phyloP scores from a whole-genome alignment of 2,329 filamentous ascomycete genomes.

The Stagonosporopsis tanaceti region DNA sequence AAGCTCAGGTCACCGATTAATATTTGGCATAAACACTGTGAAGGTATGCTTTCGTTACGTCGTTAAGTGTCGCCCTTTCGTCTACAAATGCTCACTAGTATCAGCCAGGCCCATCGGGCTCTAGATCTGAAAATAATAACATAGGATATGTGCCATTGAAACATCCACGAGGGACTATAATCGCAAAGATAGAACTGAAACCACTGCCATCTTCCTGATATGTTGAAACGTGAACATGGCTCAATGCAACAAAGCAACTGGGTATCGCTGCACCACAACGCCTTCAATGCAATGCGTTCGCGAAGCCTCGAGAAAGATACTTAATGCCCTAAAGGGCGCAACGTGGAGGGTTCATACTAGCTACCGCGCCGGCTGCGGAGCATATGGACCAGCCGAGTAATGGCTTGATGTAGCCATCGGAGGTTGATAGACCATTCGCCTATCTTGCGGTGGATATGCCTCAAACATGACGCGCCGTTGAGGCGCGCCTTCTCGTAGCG shows the following conservation, averaged over 20 bases:
- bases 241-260: slow-evolving; percentile 33
- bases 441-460: slow-evolving; percentile 38
- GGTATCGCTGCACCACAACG: slow-evolving; percentile 44
- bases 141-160: neutral
- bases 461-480: slow-evolving; percentile 50
- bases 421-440: slow-evolving; percentile 30
- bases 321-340: neutral
- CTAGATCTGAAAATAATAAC: neutral
- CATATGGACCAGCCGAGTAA: slow-evolving; percentile 38
- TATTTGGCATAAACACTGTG: neutral
- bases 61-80: slow-evolving; percentile 9
- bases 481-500: slow-evolving; percentile 40
- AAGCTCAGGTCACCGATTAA: slow-evolving; percentile 1
- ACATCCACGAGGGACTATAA: neutral
- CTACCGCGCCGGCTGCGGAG: slow-evolving; percentile 39
- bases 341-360: neutral
- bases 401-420: slow-evolving; percentile 34
- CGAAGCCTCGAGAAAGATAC: slow-evolving; percentile 24
- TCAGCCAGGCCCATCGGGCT: neutral
- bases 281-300: slow-evolving; percentile 45
- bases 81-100: slow-evolving; percentile 1
- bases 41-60: slow-evolving; percentile 6
- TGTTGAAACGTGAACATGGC: slow-evolving; percentile 17
- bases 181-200: neutral
- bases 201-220: neutral